Conservation (phyloP, 2,329 filamentous ascomycete species). For the Cyclaneusma minus region DNA sequence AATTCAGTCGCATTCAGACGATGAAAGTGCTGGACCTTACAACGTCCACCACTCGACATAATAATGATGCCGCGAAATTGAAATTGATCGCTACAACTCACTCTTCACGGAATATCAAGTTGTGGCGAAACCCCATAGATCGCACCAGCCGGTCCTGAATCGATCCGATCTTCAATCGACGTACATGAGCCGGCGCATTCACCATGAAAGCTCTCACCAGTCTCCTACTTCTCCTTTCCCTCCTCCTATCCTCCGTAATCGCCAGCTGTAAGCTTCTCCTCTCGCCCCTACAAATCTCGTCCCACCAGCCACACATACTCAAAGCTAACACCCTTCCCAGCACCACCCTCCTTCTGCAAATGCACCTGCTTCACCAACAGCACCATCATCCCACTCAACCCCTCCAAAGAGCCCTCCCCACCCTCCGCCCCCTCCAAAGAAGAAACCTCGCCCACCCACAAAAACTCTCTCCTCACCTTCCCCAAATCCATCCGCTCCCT, state of each 20-base stretch:
- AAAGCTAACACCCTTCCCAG: slow-evolving; percentile 23
- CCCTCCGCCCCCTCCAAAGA: slow-evolving; percentile 12
- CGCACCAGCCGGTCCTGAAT: too few species aligned
- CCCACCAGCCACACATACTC: not conserved
- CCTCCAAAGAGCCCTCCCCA: slow-evolving; percentile 19
- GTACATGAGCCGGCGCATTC: too few species aligned
- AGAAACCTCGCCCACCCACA: slow-evolving; percentile 7
- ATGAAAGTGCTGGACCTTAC: too few species aligned
- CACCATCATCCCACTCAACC: slow-evolving; percentile 48
- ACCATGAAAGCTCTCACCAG: too few species aligned
- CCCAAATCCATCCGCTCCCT: not conserved
- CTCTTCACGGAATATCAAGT: too few species aligned
- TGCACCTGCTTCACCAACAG: slow-evolving; percentile 56
- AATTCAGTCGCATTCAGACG: too few species aligned
- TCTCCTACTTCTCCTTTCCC: slow-evolving; percentile 10
- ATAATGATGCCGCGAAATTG: too few species aligned
- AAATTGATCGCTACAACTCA: too few species aligned
- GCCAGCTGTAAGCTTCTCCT: slow-evolving; percentile 13
- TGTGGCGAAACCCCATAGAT: too few species aligned
- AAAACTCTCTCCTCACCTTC: slow-evolving; percentile 3
- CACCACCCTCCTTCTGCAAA: slow-evolving; percentile 51
- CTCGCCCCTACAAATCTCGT: not conserved
- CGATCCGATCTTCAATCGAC: too few species aligned
- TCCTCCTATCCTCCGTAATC: slow-evolving; percentile 11
- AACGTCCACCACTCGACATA: too few species aligned